phyloP scores from a whole-genome alignment of 352 stramenopile species.

The Thraustochytrium sp. region DNA sequence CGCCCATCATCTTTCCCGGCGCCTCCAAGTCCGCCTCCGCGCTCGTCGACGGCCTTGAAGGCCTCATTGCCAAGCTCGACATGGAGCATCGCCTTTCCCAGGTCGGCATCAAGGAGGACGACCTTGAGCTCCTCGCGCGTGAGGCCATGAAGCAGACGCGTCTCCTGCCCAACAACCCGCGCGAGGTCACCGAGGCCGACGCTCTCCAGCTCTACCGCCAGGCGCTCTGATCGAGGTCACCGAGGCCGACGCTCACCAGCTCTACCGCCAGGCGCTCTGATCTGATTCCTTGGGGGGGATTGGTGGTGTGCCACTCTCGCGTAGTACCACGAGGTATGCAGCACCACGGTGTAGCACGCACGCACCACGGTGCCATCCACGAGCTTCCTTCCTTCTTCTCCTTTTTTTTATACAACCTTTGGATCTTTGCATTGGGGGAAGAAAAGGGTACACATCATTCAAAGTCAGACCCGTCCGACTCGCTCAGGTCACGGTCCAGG shows the following conservation, averaged over 20 bases:
- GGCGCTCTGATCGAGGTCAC: neutral
- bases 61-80: neutral
- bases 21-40: neutral
- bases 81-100: neutral
- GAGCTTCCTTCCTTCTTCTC: no score
- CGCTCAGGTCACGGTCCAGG: no score
- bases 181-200: neutral
- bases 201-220: slow-evolving; percentile 7
- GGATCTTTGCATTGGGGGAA: no score
- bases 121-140: neutral
- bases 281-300: neutral
- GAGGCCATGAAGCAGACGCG: slow-evolving; percentile 33
- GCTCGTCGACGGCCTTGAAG: slow-evolving; percentile 18
- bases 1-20: slow-evolving; percentile 1
- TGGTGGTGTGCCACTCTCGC: no score
- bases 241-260: neutral
- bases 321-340: no score
- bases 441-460: no score
- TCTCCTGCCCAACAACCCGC: slow-evolving; percentile 29
- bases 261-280: slow-evolving; percentile 24
- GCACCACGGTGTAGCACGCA: no score
- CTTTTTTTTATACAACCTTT: no score
- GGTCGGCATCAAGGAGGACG: neutral
- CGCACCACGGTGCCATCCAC: no score
- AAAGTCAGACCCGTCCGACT: no score